phyloP scores from a whole-genome alignment of 2,329 filamentous ascomycete genomes.

The Xylaria polymorpha region DNA sequence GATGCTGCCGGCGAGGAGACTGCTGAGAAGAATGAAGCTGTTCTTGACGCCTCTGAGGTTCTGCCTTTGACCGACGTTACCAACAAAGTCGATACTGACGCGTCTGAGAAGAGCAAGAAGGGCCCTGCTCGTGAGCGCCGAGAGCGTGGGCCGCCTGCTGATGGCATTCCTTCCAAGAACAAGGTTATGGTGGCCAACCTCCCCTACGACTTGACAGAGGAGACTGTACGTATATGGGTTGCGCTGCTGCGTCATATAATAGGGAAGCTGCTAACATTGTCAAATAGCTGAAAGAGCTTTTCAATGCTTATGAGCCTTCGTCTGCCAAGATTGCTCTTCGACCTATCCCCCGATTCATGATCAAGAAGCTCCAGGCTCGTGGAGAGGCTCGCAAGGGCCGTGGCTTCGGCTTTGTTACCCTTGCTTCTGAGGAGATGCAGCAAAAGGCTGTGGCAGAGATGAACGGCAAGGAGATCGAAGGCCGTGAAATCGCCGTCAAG shows the following conservation, averaged over 20 bases:
- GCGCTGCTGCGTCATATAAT: background rate
- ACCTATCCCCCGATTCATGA: constrained; percentile 99
- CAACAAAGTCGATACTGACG: constrained; percentile 58
- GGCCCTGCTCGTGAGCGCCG: constrained; percentile 70
- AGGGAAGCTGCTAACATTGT: constrained; percentile 40
- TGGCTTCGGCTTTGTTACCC: constrained; percentile 97
- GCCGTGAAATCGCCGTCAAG: constrained; percentile 99
- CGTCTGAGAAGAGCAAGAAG: constrained; percentile 55
- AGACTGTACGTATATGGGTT: constrained; percentile 74
- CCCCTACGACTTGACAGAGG: constrained; percentile 96
- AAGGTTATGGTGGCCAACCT: constrained; percentile 99
- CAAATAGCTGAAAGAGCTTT: constrained; percentile 93
- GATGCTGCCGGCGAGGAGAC: constrained; percentile 62
- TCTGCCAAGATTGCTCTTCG: constrained; percentile 99
- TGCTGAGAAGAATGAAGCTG: constrained; percentile 58
- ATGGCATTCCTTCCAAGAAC: constrained; percentile 97
- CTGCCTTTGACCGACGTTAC: constrained; percentile 67
- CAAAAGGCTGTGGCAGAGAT: constrained; percentile 97
- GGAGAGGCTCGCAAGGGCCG: constrained; percentile 98
- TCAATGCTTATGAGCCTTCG: constrained; percentile 88
- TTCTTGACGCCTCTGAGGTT: constrained; percentile 65
- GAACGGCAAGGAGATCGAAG: constrained; percentile 99
- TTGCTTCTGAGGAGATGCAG: constrained; percentile 94
- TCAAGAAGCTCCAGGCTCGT: constrained; percentile 99
- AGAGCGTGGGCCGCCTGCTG: constrained; percentile 94